Evolutionary conservation across 2,329 filamentous ascomycete species (phyloP), one percentile per base, ranked within the genome.

Genomic region (Fusarium drepaniforme): DNA sequence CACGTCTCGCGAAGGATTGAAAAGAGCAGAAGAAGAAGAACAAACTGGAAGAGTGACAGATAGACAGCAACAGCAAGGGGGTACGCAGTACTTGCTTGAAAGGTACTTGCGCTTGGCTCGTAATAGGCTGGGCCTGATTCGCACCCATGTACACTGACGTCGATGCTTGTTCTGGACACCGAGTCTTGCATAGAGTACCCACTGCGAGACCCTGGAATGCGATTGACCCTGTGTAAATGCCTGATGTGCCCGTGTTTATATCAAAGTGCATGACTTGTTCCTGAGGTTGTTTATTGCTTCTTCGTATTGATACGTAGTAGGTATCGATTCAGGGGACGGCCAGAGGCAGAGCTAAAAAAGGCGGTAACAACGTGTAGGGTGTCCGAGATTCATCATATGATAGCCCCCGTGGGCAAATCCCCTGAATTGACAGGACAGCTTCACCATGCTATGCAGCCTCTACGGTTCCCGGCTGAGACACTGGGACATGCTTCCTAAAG

Each of bases 81-180:
- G 61, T 35, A 44, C 38, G 59, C 42, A 37, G 63, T 67, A 67
- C 63, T 71, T 73, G 60, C 66, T 61, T 37, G 51, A 64, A 71
- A 64, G 64, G 67, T 71, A 65, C 62, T 66, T 44, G 46, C 40
- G 46, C 28, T 37, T 56, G 21, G 62, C 62, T 40, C 64, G 61
- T 75, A 72, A 76, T 75, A 70, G 74, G 74, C 46, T 58, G 51
- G 59, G 30, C 30, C 57, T 66, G 63, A 57, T 66, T 72, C 71
- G 28, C 60, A 75, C 61, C 74, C 74, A 49, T 72, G 74, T 70
- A 58, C 71, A 49, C 60, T 72, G 74, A 75, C 74, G 74, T 76
- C 62, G 68, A 53, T 53, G 58, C 38, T 53, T 58, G 35, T 64
- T 74, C 28, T 68, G 46, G 42, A 37, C 46, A 67, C 58, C 46